Conservation (phyloP, 176 grass and related monocot species). For the Oryza glaberrima region DNA sequence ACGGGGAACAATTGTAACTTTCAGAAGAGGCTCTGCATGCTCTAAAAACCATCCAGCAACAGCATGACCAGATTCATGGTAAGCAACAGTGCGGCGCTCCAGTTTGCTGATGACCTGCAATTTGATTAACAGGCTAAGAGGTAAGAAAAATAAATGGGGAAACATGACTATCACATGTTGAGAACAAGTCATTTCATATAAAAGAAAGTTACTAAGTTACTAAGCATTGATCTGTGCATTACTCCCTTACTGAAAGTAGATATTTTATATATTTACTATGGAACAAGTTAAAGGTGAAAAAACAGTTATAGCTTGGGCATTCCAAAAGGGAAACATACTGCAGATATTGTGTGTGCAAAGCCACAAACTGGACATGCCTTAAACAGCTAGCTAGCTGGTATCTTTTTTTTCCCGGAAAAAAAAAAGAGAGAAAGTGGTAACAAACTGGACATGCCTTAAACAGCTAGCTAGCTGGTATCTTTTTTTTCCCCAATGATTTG, state of each 20-base stretch:
- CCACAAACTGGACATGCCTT: not conserved
- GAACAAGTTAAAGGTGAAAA: not conserved
- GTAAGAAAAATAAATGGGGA: constrained; percentile 17
- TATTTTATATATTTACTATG: not conserved
- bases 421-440: too few species aligned
- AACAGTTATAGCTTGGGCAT: not conserved
- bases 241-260: not conserved
- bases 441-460: too few species aligned
- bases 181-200: not conserved
- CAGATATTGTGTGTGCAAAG: not conserved
- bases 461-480: too few species aligned
- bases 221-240: not conserved
- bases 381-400: too few species aligned
- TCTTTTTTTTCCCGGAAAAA: too few species aligned
- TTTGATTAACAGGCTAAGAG: constrained; percentile 3
- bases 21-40: constrained; percentile 91
- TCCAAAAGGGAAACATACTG: not conserved
- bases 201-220: constrained; percentile 30
- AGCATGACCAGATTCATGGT: constrained; percentile 84
- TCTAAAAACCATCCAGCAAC: constrained; percentile 99
- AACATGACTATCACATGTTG: not conserved
- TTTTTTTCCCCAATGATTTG: too few species aligned
- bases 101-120: constrained; percentile 94
- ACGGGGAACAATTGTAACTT: constrained; percentile 98
- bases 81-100: constrained; percentile 80